Conservation (phyloP, 23 red algal genomes). For the Gracilariopsis chorda region DNA sequence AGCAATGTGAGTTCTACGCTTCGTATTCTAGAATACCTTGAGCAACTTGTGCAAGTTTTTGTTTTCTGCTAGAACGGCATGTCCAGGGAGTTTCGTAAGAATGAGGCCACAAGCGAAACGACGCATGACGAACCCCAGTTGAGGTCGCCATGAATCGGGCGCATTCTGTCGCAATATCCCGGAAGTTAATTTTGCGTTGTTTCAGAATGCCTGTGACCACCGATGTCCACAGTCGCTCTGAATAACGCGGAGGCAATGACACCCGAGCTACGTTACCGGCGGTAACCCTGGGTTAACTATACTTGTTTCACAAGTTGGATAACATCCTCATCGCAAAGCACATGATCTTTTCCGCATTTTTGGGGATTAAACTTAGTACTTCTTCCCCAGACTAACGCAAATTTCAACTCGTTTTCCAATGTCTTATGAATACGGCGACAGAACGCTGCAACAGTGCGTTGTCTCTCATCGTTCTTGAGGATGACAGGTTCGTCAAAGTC, state of each 20-base stretch:
- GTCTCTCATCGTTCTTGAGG: constrained; percentile 73
- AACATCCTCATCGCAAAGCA: constrained; percentile 92
- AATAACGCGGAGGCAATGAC: neutral
- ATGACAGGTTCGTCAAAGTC: constrained; percentile 94
- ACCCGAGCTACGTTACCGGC: neutral
- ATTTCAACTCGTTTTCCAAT: constrained; percentile 83
- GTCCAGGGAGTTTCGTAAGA: constrained; percentile 49
- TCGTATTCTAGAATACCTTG: too few relatives aligned
- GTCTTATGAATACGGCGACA: constrained; percentile 93
- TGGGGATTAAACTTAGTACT: constrained; percentile 96
- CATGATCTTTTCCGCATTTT: constrained; percentile 95
- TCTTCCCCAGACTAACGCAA: constrained; percentile 89
- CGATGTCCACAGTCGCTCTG: constrained; percentile 3
- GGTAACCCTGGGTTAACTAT: neutral
- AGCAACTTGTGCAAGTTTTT: too few relatives aligned
- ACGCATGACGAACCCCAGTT: constrained; percentile 17
- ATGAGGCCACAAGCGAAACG: constrained; percentile 37
- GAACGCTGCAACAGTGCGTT: constrained; percentile 83
- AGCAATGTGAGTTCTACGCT: too few relatives aligned
- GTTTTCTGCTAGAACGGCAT: too few relatives aligned
- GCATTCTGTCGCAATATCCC: constrained; percentile 60
- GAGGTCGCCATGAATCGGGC: constrained; percentile 31
- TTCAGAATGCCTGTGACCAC: constrained; percentile 27
- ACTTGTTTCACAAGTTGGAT: constrained; percentile 91
- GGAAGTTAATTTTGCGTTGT: constrained; percentile 28